These are phyloP conservation scores for Saturnispora saitoi DNA, from an alignment of 805 yeast genomes.

Conservation along the genomic window DNA sequence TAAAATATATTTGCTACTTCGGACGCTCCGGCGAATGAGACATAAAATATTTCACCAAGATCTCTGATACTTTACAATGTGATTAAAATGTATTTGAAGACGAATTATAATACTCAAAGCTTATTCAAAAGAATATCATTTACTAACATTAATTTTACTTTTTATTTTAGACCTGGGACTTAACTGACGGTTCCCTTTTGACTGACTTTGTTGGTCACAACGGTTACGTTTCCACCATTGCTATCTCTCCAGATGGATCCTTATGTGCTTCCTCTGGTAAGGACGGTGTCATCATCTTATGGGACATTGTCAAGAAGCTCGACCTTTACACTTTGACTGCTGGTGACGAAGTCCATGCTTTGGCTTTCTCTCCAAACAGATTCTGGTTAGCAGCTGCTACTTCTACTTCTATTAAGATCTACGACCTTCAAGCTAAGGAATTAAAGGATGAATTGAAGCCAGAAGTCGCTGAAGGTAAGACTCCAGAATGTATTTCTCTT, in stretches of 20 bases:
- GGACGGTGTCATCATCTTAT: constrained; percentile 96
- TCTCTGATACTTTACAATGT: constrained; percentile 61
- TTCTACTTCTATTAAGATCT: constrained; percentile 94
- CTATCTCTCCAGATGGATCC: constrained; percentile 99
- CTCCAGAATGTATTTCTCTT: constrained; percentile 95
- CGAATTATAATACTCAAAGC: not conserved
- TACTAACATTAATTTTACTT: constrained; percentile 5
- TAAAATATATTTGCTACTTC: constrained; percentile 96
- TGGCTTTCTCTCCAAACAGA: constrained; percentile 99
- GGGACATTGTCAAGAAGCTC: constrained; percentile 86
- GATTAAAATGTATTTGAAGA: not conserved
- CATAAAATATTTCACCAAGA: constrained; percentile 91
- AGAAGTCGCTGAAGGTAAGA: constrained; percentile 93
- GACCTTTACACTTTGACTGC: constrained; percentile 90
- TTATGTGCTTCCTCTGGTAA: constrained; percentile 99
- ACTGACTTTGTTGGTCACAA: constrained; percentile 99
- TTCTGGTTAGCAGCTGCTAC: constrained; percentile 99
- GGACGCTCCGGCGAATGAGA: constrained; percentile 92
- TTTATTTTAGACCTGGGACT: constrained; percentile 80
- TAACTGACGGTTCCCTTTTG: constrained; percentile 60
- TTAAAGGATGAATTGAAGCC: constrained; percentile 97
- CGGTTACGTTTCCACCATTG: constrained; percentile 94
- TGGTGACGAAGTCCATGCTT: constrained; percentile 94
- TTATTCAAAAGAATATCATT: not conserved
- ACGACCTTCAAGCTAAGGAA: constrained; percentile 90